phyloP scores from a whole-genome alignment of 1,284 basidiomycete species.

The Trametes versicolor region DNA sequence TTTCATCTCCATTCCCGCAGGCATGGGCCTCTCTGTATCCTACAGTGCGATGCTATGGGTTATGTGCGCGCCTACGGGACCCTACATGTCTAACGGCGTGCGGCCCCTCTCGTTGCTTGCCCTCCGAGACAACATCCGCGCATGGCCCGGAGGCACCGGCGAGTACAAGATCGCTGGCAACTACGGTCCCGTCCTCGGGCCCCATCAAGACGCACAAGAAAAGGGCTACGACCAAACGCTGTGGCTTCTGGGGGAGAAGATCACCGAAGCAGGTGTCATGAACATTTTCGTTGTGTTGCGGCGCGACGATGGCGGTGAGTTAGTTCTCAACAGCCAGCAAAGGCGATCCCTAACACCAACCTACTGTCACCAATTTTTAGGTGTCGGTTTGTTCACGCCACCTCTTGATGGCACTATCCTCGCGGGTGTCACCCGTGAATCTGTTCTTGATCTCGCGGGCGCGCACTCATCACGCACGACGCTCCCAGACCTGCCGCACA shows the following conservation, averaged over 20 bases:
- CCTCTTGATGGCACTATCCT: conserved; percentile 81
- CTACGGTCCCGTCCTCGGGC: conserved; percentile 75
- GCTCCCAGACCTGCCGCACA: conserved; percentile 52
- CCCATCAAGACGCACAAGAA: conserved; percentile 68
- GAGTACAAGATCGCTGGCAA: conserved; percentile 74
- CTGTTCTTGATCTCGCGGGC: conserved; percentile 68
- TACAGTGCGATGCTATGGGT: conserved; percentile 79
- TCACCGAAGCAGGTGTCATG: conserved; percentile 69
- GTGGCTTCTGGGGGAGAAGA: conserved; percentile 56
- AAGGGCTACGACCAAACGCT: conserved; percentile 79
- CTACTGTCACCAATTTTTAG: conserved; percentile 47
- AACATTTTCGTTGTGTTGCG: conserved; percentile 68
- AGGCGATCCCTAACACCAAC: too few species aligned
- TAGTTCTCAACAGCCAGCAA: too few species aligned
- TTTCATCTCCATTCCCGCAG: conserved; percentile 39
- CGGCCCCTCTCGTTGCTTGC: conserved; percentile 78
- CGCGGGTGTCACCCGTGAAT: conserved; percentile 80
- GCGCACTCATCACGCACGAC: conserved; percentile 51
- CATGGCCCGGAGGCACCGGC: conserved; percentile 86
- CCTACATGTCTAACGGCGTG: conserved; percentile 72
- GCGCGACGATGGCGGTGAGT: conserved; percentile 54
- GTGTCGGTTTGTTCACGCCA: conserved; percentile 75
- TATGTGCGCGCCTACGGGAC: conserved; percentile 72
- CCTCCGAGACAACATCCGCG: conserved; percentile 70
- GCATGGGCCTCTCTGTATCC: conserved; percentile 75